phyloP scores from a whole-genome alignment of 345 rosid genomes.

The Gossypioides kirkii region DNA sequence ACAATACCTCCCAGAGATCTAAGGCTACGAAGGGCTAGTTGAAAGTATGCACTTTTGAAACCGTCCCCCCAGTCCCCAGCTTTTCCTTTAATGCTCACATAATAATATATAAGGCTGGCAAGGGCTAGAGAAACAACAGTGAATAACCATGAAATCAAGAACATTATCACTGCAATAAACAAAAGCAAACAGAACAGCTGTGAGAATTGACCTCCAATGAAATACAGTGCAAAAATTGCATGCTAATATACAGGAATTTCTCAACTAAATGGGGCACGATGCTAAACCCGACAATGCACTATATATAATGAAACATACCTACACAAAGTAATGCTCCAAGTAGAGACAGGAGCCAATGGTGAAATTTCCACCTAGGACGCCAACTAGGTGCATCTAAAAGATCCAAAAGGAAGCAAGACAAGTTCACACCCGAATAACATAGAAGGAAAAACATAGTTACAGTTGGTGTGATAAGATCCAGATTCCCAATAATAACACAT shows the following conservation, averaged over 20 bases:
- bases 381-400: conserved; percentile 99
- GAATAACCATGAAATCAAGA: conserved; percentile 97
- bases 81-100: conserved; percentile 92
- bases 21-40: conserved; percentile 97
- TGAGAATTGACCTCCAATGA: conserved; percentile 13
- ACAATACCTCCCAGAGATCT: conserved; percentile 81
- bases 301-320: neutral
- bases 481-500: conserved; percentile 90
- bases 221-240: conserved; percentile 2
- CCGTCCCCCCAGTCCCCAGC: conserved; percentile 99
- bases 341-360: conserved; percentile 95
- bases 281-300: neutral
- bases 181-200: conserved; percentile 18
- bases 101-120: conserved; percentile 95
- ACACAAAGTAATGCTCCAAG: conserved; percentile 58
- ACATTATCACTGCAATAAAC: conserved; percentile 86
- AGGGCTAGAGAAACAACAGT: conserved; percentile 89
- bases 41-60: conserved; percentile 98
- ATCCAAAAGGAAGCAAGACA: conserved; percentile 98
- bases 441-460: conserved; percentile 91
- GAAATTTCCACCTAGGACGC: conserved; percentile 99
- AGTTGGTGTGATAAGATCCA: conserved; percentile 96
- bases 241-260: neutral
- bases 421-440: conserved; percentile 93
- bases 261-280: neutral